These are phyloP conservation scores for Eustoma russellianum DNA, from an alignment of 257 asterid genomes.

Conservation along the genomic window DNA sequence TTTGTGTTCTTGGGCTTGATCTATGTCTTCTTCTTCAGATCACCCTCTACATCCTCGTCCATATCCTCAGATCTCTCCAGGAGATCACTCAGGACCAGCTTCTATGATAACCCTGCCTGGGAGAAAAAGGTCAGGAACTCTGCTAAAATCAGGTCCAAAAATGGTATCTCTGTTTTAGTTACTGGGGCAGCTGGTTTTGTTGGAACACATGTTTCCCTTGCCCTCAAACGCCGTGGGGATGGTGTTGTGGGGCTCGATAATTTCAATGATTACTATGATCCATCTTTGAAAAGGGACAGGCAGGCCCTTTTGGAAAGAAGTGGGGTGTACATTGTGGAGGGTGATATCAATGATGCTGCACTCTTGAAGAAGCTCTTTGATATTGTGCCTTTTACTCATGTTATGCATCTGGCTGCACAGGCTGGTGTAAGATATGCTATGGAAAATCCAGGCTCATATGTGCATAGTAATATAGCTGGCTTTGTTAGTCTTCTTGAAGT, in stretches of 20 bases:
- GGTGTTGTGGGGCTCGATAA: slow-evolving; percentile 82
- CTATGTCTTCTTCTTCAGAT: slow-evolving; percentile 54
- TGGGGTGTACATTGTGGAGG: slow-evolving; percentile 90
- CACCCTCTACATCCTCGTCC: slow-evolving; percentile 45
- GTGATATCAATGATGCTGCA: slow-evolving; percentile 65
- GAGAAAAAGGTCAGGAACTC: slow-evolving; percentile 68
- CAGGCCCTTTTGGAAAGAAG: slow-evolving; percentile 63
- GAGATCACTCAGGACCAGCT: slow-evolving; percentile 70
- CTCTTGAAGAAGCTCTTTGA: slow-evolving; percentile 70
- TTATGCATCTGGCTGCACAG: slow-evolving; percentile 97
- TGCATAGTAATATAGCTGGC: slow-evolving; percentile 93
- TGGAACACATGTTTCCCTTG: slow-evolving; percentile 85
- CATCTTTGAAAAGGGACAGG: slow-evolving; percentile 66
- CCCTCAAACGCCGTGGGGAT: slow-evolving; percentile 94
- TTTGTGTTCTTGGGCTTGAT: slow-evolving; percentile 61
- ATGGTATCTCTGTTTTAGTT: slow-evolving; percentile 83
- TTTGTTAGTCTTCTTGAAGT: slow-evolving; percentile 75
- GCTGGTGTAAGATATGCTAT: slow-evolving; percentile 97
- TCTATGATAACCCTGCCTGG: slow-evolving; percentile 48
- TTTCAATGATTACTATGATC: slow-evolving; percentile 80
- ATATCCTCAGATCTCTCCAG: slow-evolving; percentile 74
- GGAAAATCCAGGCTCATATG: slow-evolving; percentile 95
- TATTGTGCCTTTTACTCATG: slow-evolving; percentile 79
- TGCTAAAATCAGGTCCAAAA: slow-evolving; percentile 65
- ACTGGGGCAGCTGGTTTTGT: slow-evolving; percentile 98